phyloP scores from a whole-genome alignment of 139 green algal genomes.

The Chara braunii region DNA sequence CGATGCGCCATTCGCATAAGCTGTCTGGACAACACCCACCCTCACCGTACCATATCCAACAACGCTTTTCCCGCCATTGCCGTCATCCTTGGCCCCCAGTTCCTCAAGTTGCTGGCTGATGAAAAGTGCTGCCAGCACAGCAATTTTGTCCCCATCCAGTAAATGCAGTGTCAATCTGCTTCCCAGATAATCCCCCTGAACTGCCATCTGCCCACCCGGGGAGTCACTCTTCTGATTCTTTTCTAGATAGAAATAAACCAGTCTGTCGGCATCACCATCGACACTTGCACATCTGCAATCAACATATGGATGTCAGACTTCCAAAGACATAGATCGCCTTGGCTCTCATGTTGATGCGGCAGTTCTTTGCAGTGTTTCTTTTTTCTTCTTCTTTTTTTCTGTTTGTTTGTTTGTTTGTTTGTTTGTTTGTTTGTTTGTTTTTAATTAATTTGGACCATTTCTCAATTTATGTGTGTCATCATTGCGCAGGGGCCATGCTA shows the following conservation, averaged over 20 bases:
- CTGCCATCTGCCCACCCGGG: neutral
- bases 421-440: too few relatives aligned
- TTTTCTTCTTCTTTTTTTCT: too few relatives aligned
- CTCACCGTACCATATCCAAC: slow-evolving; percentile 4
- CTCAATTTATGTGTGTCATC: too few relatives aligned
- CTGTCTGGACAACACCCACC: slow-evolving; percentile 92
- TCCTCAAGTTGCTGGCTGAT: slow-evolving; percentile 18
- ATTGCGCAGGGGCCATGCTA: too few relatives aligned
- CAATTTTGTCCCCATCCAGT: slow-evolving; percentile 91
- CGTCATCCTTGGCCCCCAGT: neutral
- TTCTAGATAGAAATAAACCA: slow-evolving; percentile 86
- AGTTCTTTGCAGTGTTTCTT: too few relatives aligned
- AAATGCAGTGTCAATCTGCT: slow-evolving; percentile 56
- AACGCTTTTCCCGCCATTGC: neutral
- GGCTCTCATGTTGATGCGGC: too few relatives aligned
- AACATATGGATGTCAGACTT: too few relatives aligned
- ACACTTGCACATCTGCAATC: slow-evolving; percentile 58
- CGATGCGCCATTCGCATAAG: slow-evolving; percentile 90
- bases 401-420: too few relatives aligned
- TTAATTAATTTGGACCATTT: too few relatives aligned
- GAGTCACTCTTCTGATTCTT: too few relatives aligned
- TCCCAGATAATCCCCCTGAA: too few relatives aligned
- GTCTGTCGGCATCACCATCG: slow-evolving; percentile 89
- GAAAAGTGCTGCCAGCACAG: slow-evolving; percentile 58
- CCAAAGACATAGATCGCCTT: too few relatives aligned